These are phyloP conservation scores for Henckelia pumila DNA, from an alignment of 257 asterid genomes.

Conservation along the genomic window DNA sequence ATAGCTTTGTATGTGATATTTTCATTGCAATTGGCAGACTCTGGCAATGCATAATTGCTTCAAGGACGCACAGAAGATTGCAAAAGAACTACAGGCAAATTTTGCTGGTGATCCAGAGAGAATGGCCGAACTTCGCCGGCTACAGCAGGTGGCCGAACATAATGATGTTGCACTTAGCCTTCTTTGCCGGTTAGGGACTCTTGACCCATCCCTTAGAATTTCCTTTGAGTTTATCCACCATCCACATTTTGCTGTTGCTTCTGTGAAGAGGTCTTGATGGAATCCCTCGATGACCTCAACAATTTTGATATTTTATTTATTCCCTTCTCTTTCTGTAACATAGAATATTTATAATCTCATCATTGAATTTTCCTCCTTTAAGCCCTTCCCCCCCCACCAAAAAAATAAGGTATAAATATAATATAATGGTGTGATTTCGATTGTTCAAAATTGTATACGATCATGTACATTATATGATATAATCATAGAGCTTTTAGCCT, in stretches of 20 bases:
- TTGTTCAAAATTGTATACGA: neutral
- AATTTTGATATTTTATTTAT: conserved; percentile 39
- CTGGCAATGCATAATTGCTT: conserved; percentile 59
- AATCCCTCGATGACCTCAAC: conserved; percentile 27
- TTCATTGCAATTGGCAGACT: conserved; percentile 37
- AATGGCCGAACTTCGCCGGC: conserved; percentile 61
- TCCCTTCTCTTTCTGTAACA: conserved; percentile 22
- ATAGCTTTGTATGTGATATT: neutral
- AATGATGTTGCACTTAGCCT: conserved; percentile 77
- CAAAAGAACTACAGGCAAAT: conserved; percentile 64
- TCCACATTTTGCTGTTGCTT: conserved; percentile 82
- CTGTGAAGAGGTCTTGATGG: conserved; percentile 85
- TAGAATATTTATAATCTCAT: conserved; percentile 12
- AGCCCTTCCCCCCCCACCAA: conserved; percentile 1
- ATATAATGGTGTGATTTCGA: conserved; percentile 15
- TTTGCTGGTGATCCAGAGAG: conserved; percentile 65
- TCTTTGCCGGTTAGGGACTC: conserved; percentile 66
- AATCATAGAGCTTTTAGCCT: conserved; percentile 7
- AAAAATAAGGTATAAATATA: neutral
- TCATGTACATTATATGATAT: conserved; percentile 11
- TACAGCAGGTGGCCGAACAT: conserved; percentile 95
- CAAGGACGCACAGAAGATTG: conserved; percentile 80
- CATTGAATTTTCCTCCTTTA: conserved; percentile 1
- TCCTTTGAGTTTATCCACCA: conserved; percentile 82
- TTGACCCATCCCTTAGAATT: conserved; percentile 74